phyloP scores from a whole-genome alignment of 768 basidiomycete genomes.

The Dacryopinax spathularia region DNA sequence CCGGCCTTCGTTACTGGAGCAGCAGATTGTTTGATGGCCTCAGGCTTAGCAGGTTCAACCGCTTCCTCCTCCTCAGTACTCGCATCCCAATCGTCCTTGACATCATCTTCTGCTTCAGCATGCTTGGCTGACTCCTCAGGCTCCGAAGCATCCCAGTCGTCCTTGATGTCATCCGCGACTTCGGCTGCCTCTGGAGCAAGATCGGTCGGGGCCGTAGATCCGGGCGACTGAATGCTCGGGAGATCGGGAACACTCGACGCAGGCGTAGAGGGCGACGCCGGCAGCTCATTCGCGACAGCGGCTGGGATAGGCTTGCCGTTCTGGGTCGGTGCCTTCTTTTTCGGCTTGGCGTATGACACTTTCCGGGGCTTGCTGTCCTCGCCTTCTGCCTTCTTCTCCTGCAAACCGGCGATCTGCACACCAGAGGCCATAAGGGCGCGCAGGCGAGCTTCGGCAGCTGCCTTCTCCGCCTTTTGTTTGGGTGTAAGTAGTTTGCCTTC shows the following conservation, averaged over 20 bases:
- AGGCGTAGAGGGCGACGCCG: constrained; percentile 39
- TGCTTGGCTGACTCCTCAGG: constrained; percentile 22
- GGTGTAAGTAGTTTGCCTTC: constrained; percentile 92
- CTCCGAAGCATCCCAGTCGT: constrained; percentile 31
- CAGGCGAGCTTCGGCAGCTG: constrained; percentile 77
- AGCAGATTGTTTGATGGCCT: background rate
- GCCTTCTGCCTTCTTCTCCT: constrained; percentile 36
- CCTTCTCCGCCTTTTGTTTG: constrained; percentile 89
- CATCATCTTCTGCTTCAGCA: constrained; percentile 18
- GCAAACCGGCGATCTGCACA: constrained; percentile 78
- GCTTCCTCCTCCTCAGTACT: constrained; percentile 40
- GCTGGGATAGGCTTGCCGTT: constrained; percentile 18
- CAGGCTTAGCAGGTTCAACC: background rate
- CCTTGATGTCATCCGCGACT: constrained; percentile 29
- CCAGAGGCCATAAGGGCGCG: constrained; percentile 83
- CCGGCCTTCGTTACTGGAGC: background rate
- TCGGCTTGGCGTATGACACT: constrained; percentile 69
- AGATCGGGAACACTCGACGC: constrained; percentile 4
- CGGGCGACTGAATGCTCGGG: constrained; percentile 19
- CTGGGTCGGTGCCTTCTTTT: constrained; percentile 33
- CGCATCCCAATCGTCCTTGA: constrained; percentile 49
- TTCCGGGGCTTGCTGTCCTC: constrained; percentile 42
- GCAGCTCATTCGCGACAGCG: constrained; percentile 31
- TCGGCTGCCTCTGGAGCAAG: constrained; percentile 27
- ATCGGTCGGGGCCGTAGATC: constrained; percentile 5